phyloP scores from a whole-genome alignment of 345 rosid genomes.

The Hypericum androsaemum region DNA sequence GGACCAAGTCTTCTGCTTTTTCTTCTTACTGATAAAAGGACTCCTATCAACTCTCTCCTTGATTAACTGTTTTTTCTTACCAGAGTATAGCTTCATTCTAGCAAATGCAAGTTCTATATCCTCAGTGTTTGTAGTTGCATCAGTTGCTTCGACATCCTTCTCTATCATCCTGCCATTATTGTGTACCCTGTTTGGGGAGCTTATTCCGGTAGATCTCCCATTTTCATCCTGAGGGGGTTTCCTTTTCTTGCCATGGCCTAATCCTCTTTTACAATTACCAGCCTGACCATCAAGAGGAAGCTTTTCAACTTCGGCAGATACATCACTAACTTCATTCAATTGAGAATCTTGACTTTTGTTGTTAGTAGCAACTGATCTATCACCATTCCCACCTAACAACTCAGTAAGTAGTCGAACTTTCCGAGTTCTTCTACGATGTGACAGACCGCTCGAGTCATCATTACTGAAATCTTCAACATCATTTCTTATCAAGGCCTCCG shows the following conservation, averaged over 20 bases:
- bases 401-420: conserved; percentile 75
- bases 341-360: conserved; percentile 25
- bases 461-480: conserved; percentile 14
- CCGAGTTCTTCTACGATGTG: conserved; percentile 46
- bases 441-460: conserved; percentile 25
- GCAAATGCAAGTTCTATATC: conserved; percentile 28
- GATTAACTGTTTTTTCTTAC: conserved; percentile 24
- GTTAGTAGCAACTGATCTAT: conserved; percentile 12
- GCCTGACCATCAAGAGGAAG: conserved; percentile 15
- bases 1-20: conserved; percentile 28
- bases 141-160: conserved; percentile 15
- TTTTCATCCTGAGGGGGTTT: conserved; percentile 41
- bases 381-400: conserved; percentile 38
- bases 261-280: conserved; percentile 14
- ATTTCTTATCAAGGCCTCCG: conserved; percentile 26
- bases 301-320: conserved; percentile 18
- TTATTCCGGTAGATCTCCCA: conserved; percentile 22
- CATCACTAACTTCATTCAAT: conserved; percentile 21
- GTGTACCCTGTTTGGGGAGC: conserved; percentile 25
- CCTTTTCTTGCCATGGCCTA: conserved; percentile 42
- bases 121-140: conserved; percentile 19
- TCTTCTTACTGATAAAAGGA: conserved; percentile 37
- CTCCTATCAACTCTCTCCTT: conserved; percentile 30
- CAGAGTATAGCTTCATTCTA: conserved; percentile 22
- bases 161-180: conserved; percentile 17